Base-by-base conservation (phyloP, 192 early-diverging fungal species). In the Backusella macrospora region DNA sequence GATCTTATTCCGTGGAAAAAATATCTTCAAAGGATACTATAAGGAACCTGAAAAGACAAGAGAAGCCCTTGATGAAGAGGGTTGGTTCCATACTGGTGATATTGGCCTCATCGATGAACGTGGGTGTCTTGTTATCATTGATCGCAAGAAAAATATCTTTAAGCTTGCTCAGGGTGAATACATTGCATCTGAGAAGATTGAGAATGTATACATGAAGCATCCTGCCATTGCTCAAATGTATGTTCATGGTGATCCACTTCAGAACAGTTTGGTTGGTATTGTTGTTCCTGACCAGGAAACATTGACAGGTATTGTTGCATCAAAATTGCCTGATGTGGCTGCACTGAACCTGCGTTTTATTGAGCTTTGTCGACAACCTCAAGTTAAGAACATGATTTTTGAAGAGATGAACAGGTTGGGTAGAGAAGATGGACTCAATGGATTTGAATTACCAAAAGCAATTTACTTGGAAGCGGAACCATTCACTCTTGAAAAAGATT, bases 121-220 rank as follows among this genome's bases (percentile, higher is more conserved):
- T 62, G 94, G 93, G 38, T 76, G 86, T n/a, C 72, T 96, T 55
- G 84, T 82, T 18, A 93, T 98, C 73, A 86, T 98, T 74, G 95
- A 96, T 78, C 90, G 95, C 74, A 90, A 90, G 70, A 96, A 92
- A 81, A 90, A 91, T 71, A 90, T 93, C 73, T 92, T 94, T 84
- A 93, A 93, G 80, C 83, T 95, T 21, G 76, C 89, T 34, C 89
- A 94, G 59, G 73, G 71, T 38, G 64, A 52, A 62, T 72, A 96
- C 81, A 88, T 98, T 79, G 93, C 95, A 0, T 95, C 96, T 39
- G 96, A 98, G 75, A 95, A 96, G 76, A 86, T 96, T 29, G 96
- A 98, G 76, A 91, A 89, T 73, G 80, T 84, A 15, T 80, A 85
- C 48, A 73, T 74, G 14, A 79, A 76, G n/a, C 77, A 79, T 67